Conservation (phyloP, 768 basidiomycete species). For the Obba rivulosa region DNA sequence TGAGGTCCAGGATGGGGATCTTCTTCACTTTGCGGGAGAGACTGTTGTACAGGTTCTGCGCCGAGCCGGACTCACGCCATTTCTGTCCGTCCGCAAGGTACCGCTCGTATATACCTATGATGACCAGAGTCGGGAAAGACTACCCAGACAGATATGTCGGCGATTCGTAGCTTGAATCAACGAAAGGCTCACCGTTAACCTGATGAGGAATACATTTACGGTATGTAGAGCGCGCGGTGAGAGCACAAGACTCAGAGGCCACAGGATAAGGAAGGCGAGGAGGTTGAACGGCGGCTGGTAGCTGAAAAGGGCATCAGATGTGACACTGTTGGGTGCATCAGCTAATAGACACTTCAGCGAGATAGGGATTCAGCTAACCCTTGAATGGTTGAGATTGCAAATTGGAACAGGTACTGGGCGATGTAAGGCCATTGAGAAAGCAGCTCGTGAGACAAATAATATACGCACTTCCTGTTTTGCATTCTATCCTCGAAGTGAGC, state of each 20-base stretch:
- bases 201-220: slow-evolving; percentile 82
- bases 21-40: slow-evolving; percentile 69
- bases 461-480: slow-evolving; percentile 50
- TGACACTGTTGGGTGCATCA: slow-evolving; percentile 50
- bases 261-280: slow-evolving; percentile 72
- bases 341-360: neutral
- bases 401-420: slow-evolving; percentile 77
- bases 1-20: slow-evolving; percentile 69
- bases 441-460: neutral
- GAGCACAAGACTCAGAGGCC: slow-evolving; percentile 71
- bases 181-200: slow-evolving; percentile 51
- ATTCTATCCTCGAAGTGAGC: slow-evolving; percentile 30
- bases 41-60: slow-evolving; percentile 53
- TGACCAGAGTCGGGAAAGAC: slow-evolving; percentile 73
- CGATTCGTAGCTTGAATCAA: neutral
- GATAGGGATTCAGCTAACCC: slow-evolving; percentile 41
- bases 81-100: slow-evolving; percentile 48
- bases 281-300: slow-evolving; percentile 91
- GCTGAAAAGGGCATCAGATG: slow-evolving; percentile 84
- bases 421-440: neutral
- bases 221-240: slow-evolving; percentile 77
- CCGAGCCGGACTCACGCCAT: slow-evolving; percentile 47
- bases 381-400: slow-evolving; percentile 81
- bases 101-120: slow-evolving; percentile 78
- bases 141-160: slow-evolving; percentile 17